Percentiles rank a stretch among this genome's conserved stretches.
phyloP scores from a whole-genome alignment of 1,139 yeast genomes.

The Yamadazyma sp. region DNA sequence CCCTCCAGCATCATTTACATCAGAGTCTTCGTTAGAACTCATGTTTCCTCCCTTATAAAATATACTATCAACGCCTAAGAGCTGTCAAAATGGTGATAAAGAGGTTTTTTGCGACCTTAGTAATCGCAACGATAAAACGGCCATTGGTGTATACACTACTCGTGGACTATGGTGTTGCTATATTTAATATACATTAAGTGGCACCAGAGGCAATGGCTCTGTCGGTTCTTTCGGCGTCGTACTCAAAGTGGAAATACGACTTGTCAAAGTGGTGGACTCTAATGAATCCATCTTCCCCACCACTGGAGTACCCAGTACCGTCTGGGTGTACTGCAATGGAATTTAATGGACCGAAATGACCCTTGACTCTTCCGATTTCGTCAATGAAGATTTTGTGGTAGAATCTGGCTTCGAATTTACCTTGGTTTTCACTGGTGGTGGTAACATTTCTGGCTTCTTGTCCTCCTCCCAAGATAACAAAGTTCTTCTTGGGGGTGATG shows the following conservation, averaged over 20 bases:
- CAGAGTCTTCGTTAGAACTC: constrained; percentile 9
- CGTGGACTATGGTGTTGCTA: not conserved
- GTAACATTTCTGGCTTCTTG: constrained; percentile 99
- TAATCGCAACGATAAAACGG: not conserved
- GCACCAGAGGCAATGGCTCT: constrained; percentile 8
- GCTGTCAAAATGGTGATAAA: not conserved
- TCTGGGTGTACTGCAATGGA: constrained; percentile 92
- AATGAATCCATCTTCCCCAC: constrained; percentile 97
- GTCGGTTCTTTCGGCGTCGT: constrained; percentile 87
- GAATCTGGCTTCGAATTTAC: constrained; percentile 95
- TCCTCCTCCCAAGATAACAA: constrained; percentile 96
- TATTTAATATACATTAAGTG: constrained; percentile 1
- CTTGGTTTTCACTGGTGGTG: constrained; percentile 89
- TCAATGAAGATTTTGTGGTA: constrained; percentile 94
- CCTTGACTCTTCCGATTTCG: constrained; percentile 95
- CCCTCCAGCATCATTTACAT: constrained; percentile 35
- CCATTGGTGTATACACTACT: not conserved
- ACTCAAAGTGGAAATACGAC: constrained; percentile 86
- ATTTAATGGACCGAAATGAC: constrained; percentile 98
- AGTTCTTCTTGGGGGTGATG: constrained; percentile 88
- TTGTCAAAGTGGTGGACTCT: constrained; percentile 94
- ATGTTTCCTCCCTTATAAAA: not conserved
- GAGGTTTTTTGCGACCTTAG: not conserved
- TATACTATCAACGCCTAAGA: too few relatives aligned
- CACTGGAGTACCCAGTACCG: constrained; percentile 91